Evolutionary conservation across 495 filamentous ascomycete genomes (phyloP), one percentile per base, ranked within the genome.

Genomic region (Talaromyces liani): DNA sequence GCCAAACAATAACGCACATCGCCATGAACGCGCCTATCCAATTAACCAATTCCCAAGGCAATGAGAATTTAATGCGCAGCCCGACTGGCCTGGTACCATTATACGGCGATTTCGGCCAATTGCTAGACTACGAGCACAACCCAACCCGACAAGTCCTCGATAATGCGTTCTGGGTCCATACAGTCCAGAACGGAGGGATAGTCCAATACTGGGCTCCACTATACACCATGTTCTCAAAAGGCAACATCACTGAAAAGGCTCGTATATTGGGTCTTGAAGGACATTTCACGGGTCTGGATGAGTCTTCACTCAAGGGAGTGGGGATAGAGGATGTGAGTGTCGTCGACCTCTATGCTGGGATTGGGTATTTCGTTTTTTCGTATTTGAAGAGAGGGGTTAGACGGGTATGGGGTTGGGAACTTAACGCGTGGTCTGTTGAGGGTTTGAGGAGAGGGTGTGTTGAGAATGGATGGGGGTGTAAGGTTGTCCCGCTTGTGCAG

Each of bases 181-280:
- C 83, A 0, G 82, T 85, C 6, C 83, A 77, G 25, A 93, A 97
- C 70, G 90, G 93, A 69, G 86, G 86, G 8, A 88, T 97, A 58
- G 69, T 73, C n/a, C 93, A 97, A 73, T 87, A 80, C 31, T 97
- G 92, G 92, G 87, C 91, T 4, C 93, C 93, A 14, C 73, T 85
- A 0, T 90, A 91, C 75, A 96, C 91, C 14, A 97, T 97, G 93
- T 97, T 97, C 71, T 89, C 85, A 6, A 81, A 91, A 1, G 93
- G 93, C 8, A 97, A 97, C 69, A 75, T 96, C 56, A 87, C 82
- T n/a, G 93, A 97, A 73, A 97, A 97, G 68, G 85, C 88, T 0
- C 79, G 93, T 9, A 72, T 97, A 1, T 72, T 93, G 27, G 68
- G 69, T 7, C 65, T 71, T 18, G 67, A 65, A n/a, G 47, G 45